Percentiles rank a stretch among this genome's conserved stretches.
Evolutionary conservation across 2,329 filamentous ascomycete species (phyloP).

Genomic region (Huntiella abstrusa): DNA sequence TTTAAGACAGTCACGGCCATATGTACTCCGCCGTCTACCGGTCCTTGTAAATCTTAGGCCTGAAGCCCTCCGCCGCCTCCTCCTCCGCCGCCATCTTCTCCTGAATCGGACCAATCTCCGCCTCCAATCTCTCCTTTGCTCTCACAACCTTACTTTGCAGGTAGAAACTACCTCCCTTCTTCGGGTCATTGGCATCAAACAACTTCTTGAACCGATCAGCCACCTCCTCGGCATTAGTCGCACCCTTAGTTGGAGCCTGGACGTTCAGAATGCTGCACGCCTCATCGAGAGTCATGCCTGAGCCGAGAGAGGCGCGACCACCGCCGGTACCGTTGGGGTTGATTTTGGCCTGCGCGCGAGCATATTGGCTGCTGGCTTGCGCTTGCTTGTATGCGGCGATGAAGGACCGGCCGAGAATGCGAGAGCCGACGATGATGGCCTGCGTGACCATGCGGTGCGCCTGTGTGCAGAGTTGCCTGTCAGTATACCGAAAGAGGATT

Average conservation of each 20-base stretch:
- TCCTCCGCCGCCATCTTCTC: conserved; percentile 56
- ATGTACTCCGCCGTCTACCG: conserved; percentile 25
- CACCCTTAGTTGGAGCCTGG: conserved; percentile 54
- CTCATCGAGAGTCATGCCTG: conserved; percentile 81
- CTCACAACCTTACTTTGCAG: conserved; percentile 91
- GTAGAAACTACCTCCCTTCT: conserved; percentile 95
- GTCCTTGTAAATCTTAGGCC: conserved; percentile 88
- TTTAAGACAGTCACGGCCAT: neutral
- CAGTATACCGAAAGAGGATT: too few species aligned
- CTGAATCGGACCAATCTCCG: conserved; percentile 55
- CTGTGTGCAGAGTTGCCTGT: neutral
- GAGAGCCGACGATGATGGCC: conserved; percentile 75
- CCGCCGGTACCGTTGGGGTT: conserved; percentile 25
- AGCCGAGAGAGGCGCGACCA: conserved; percentile 34
- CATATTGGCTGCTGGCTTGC: conserved; percentile 66
- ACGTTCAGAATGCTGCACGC: conserved; percentile 96
- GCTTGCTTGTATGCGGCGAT: conserved; percentile 92
- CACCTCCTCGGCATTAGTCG: conserved; percentile 61
- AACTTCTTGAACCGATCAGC: conserved; percentile 81
- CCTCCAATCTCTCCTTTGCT: conserved; percentile 79
- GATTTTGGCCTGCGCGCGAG: conserved; percentile 48
- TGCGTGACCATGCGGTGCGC: conserved; percentile 50
- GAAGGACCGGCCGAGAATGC: conserved; percentile 85
- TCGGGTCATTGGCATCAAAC: conserved; percentile 84
- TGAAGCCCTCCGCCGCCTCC: conserved; percentile 72